These are phyloP conservation scores for Fusarium stilboides DNA, from an alignment of 2,329 filamentous ascomycete genomes.

Conservation along the genomic window DNA sequence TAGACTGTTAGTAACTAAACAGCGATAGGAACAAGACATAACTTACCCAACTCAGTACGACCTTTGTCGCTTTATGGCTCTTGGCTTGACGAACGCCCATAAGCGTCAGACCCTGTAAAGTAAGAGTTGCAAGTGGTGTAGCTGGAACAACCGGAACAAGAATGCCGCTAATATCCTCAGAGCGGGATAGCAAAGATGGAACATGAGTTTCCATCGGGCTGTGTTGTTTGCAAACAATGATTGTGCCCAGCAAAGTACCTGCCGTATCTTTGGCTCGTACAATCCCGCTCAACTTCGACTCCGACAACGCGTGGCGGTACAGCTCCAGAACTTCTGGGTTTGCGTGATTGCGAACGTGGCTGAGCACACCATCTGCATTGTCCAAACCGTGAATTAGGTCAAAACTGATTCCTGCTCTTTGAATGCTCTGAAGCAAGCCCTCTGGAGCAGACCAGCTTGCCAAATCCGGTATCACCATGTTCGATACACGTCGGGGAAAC, in stretches of 20 bases:
- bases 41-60: slow-evolving; percentile 84
- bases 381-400: slow-evolving; percentile 87
- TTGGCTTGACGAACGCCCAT: slow-evolving; percentile 89
- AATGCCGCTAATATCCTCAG: slow-evolving; percentile 78
- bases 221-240: slow-evolving; percentile 82
- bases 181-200: slow-evolving; percentile 75
- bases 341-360: slow-evolving; percentile 80
- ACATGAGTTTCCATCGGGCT: slow-evolving; percentile 79
- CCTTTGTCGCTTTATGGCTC: slow-evolving; percentile 79
- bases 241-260: slow-evolving; percentile 80
- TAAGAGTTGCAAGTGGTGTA: slow-evolving; percentile 76
- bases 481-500: slow-evolving; percentile 70
- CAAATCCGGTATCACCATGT: slow-evolving; percentile 82
- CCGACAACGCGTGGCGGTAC: slow-evolving; percentile 81
- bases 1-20: slow-evolving; percentile 53
- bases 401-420: slow-evolving; percentile 81
- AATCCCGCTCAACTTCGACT: slow-evolving; percentile 81
- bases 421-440: slow-evolving; percentile 80
- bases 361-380: slow-evolving; percentile 80
- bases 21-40: neutral
- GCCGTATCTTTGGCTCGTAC: slow-evolving; percentile 83
- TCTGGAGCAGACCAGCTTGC: slow-evolving; percentile 81
- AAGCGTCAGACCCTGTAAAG: slow-evolving; percentile 82
- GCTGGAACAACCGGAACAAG: slow-evolving; percentile 84
- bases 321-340: slow-evolving; percentile 85